phyloP scores from a whole-genome alignment of 2,329 filamentous ascomycete genomes.

The Stemphylium lycopersici region DNA sequence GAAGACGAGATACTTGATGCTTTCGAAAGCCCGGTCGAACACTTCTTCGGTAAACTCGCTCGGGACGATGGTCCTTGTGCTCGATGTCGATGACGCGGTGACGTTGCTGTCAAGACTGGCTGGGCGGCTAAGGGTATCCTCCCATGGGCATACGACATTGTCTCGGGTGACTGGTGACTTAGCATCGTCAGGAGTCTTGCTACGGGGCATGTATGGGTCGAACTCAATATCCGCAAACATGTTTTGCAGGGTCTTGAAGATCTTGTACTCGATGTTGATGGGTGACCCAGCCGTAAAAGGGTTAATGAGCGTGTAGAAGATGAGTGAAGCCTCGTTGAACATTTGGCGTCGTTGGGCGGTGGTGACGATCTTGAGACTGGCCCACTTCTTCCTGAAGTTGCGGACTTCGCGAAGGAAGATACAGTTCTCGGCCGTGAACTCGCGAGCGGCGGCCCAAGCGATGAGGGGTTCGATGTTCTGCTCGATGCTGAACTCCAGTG shows the following conservation, averaged over 20 bases:
- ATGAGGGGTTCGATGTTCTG: conserved; percentile 45
- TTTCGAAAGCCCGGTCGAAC: conserved; percentile 46
- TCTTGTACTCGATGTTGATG: conserved; percentile 50
- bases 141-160: conserved; percentile 49
- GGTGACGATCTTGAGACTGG: conserved; percentile 29
- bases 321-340: conserved; percentile 47
- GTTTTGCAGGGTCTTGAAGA: conserved; percentile 44
- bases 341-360: conserved; percentile 44
- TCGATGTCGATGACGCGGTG: conserved; percentile 30
- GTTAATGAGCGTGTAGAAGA: conserved; percentile 48
- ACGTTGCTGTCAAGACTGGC: conserved; percentile 39
- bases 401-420: conserved; percentile 49
- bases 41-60: conserved; percentile 44
- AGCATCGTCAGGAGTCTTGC: conserved; percentile 29
- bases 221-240: conserved; percentile 43
- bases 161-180: conserved; percentile 33
- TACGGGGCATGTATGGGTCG: conserved; percentile 44
- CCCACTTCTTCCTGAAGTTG: conserved; percentile 47
- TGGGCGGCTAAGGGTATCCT: conserved; percentile 42
- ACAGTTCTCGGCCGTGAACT: conserved; percentile 48
- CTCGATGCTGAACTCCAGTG: conserved; percentile 44
- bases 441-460: conserved; percentile 44
- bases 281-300: conserved; percentile 46
- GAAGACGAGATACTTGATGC: conserved; percentile 48
- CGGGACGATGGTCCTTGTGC: conserved; percentile 38